Conservation (phyloP, 148 eudicot species). For the Pharnaceum exiguum region DNA sequence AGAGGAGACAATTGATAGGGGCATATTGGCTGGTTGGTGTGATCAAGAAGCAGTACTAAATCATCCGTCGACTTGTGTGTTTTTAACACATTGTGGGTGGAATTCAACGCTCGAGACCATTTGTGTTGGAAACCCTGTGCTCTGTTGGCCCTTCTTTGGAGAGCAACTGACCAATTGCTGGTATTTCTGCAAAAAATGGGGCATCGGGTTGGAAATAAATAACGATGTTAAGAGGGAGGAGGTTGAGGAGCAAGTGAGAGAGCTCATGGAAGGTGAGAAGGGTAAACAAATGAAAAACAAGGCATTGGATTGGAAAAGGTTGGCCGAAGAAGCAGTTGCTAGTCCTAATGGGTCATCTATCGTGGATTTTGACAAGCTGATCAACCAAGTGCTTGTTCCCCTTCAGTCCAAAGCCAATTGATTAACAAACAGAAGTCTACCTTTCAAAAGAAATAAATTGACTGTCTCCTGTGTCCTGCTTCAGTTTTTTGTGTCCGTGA, state of each 20-base stretch:
- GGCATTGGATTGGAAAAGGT: conserved; percentile 19
- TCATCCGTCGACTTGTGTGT: conserved; percentile 20
- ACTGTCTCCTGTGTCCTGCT: too few relatives aligned
- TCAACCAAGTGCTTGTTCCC: too few relatives aligned
- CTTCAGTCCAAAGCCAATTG: too few relatives aligned
- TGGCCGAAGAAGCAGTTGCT: conserved; percentile 12
- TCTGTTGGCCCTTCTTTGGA: conserved; percentile 21
- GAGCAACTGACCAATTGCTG: conserved; percentile 24
- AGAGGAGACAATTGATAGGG: conserved; percentile 5
- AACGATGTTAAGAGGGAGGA: conserved; percentile 23
- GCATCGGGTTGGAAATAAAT: conserved; percentile 21
- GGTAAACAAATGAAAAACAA: conserved; percentile 14
- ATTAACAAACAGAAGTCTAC: too few relatives aligned
- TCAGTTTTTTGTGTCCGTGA: too few relatives aligned
- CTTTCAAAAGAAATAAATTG: too few relatives aligned
- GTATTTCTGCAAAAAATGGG: conserved; percentile 17
- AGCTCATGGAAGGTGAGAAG: conserved; percentile 24
- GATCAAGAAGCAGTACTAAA: conserved; percentile 20
- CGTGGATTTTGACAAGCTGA: not conserved
- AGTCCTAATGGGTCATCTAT: conserved; percentile 13
- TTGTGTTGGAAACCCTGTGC: conserved; percentile 11
- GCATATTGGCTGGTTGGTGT: conserved; percentile 19
- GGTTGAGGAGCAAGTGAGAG: conserved; percentile 24
- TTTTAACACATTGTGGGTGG: conserved; percentile 27
- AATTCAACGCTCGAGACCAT: conserved; percentile 21